Conservation (phyloP, 2,329 filamentous ascomycete species). For the Penicillium concentricum region DNA sequence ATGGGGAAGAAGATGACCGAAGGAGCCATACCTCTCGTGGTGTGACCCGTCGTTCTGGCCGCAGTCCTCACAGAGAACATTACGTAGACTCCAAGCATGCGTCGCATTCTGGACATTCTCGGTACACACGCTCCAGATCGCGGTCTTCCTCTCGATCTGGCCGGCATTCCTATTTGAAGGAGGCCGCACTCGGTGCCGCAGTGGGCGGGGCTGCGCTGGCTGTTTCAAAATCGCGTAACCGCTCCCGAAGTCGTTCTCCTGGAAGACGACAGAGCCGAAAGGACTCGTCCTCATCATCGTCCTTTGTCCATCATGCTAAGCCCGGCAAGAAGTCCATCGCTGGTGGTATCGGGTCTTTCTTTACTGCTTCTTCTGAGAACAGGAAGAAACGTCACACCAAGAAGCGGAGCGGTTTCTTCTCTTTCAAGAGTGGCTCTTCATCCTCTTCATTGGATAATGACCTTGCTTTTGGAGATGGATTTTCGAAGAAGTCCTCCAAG, state of each 20-base stretch:
- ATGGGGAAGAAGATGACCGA: slow-evolving; percentile 32
- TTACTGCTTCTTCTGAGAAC: slow-evolving; percentile 60
- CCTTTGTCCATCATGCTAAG: slow-evolving; percentile 66
- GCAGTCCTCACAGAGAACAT: slow-evolving; percentile 37
- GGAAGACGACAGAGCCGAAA: slow-evolving; percentile 32
- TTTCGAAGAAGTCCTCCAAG: slow-evolving; percentile 38
- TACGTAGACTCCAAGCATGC: slow-evolving; percentile 27
- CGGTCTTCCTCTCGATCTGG: slow-evolving; percentile 36
- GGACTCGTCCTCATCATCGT: slow-evolving; percentile 56
- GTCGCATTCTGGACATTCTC: slow-evolving; percentile 21
- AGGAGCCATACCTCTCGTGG: slow-evolving; percentile 48
- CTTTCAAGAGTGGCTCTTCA: slow-evolving; percentile 59
- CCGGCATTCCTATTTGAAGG: slow-evolving; percentile 29
- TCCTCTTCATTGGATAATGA: slow-evolving; percentile 68
- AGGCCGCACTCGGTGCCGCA: slow-evolving; percentile 41
- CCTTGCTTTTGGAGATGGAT: slow-evolving; percentile 65
- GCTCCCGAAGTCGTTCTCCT: slow-evolving; percentile 38
- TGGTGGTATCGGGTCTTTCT: slow-evolving; percentile 62
- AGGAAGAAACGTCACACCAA: slow-evolving; percentile 48
- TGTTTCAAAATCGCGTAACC: slow-evolving; percentile 24
- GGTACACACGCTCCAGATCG: slow-evolving; percentile 45
- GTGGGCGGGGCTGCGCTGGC: slow-evolving; percentile 31
- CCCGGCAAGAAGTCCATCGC: slow-evolving; percentile 49
- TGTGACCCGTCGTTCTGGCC: slow-evolving; percentile 32
- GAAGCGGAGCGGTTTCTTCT: slow-evolving; percentile 54